Base-by-base conservation (phyloP, 176 grass and related monocot species). In the Pontederia paniculata region DNA sequence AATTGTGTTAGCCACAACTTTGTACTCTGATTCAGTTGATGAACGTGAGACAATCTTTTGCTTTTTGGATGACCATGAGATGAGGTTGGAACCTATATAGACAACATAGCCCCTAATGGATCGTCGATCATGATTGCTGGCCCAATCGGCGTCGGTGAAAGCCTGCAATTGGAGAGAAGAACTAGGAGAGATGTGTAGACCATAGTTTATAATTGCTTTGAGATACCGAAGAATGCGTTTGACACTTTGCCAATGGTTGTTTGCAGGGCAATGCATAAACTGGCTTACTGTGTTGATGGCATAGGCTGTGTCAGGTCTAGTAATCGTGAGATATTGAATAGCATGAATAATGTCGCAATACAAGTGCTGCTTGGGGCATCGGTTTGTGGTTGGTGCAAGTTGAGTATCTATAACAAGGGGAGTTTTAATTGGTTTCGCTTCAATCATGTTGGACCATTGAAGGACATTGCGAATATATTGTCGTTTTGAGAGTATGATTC, bases 161-260 rank as follows among this genome's bases (percentile, higher is more conserved):
- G 11, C 20, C 17, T 58, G 18, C 0, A 70, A 9, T 25, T n/a
- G n/a, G 10, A 10, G 0, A 15, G 9, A 47, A 14, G 23, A 21
- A 6, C 11, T 5, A 8, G 9, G 9, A 0, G 12, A 12, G 23
- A 67, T 49, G 48, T 0, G 2, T 1, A 67, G 8, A 3, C 63
- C 63, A 67, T 52, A 13, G 13, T 15, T 14, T 0, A 52, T 1
- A 12, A 44, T 51, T 0, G 44, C 18, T 12, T 49, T 49, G 5
- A 67, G 16, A 16, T 52, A 67, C 0, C 45, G 3, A 4, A 67
- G 10, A 13, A 67, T 67, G 6, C 63, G 20, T 11, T 67, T 67
- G 23, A 37, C 28, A 6, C 5, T 6, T 6, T 37, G 3, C 28
- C 28, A 37, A 37, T 37, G 28, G 3, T 37, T 6, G 3, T 37